Evolutionary conservation across 495 filamentous ascomycete genomes (phyloP).

Genomic region (Trichocladium uniseriatum): DNA sequence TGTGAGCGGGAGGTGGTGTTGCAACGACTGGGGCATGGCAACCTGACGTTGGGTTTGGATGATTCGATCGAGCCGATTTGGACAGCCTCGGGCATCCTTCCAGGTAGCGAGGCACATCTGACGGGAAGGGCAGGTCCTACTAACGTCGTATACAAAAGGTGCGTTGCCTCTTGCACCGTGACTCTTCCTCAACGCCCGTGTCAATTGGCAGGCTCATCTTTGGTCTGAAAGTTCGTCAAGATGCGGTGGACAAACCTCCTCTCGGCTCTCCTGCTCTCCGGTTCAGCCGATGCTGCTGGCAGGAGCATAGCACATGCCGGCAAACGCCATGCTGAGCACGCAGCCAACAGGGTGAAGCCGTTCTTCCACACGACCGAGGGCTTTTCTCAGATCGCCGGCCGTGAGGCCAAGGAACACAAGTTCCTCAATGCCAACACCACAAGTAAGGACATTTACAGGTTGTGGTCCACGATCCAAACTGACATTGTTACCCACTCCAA

Average conservation of each 20-base stretch:
- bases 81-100: too few relatives aligned
- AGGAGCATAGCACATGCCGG: constrained; percentile 30
- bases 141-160: background rate
- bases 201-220: background rate
- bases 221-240: constrained; percentile 1
- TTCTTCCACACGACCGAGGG: background rate
- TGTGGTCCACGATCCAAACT: background rate
- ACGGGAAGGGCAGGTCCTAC: too few relatives aligned
- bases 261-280: constrained; percentile 22
- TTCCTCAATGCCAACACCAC: constrained; percentile 32
- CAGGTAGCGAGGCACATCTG: too few relatives aligned
- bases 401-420: constrained; percentile 8
- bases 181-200: background rate
- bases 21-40: too few relatives aligned
- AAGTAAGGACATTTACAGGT: constrained; percentile 13
- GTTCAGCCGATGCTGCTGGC: constrained; percentile 18
- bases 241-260: constrained; percentile 25
- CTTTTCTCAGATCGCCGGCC: background rate
- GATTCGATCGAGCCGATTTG: background rate
- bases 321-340: constrained; percentile 20
- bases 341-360: constrained; percentile 18
- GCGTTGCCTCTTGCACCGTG: background rate
- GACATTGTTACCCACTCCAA: background rate
- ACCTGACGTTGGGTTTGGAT: too few relatives aligned
- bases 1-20: too few relatives aligned